Base-by-base conservation (phyloP, 805 yeast species). In the Candida silvatica region DNA sequence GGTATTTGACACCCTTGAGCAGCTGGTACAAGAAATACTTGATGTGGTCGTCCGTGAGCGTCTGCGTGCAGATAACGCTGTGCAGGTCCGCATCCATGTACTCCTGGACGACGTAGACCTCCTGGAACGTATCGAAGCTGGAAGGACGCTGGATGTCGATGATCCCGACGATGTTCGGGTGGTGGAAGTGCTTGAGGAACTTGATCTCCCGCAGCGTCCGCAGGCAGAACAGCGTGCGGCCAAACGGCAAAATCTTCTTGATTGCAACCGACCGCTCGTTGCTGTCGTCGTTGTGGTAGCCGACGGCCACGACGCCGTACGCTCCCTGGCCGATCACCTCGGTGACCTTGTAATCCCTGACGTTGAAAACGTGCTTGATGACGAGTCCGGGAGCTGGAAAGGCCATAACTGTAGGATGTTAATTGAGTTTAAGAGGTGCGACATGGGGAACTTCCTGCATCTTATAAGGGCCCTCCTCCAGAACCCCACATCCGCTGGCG, bases 311-410 rank as follows among this genome's bases (percentile, higher is more conserved):
- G 3, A 80, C 69, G 0, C 94, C 92, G 45, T 83, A 83, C 0
- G 92, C 87, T 1, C 94, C 94, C 52, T 80, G 84, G 4, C 94
- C 94, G 5, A 83, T 60, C 4, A 79, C 61, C 38, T 72, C 74
- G 15, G 63, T 60, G 6, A 81, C 68, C 40, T 72, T 72, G 50
- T 75, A 82, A 43, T 71, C 74, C 31, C 71, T 67, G 12, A 81
- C 71, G 46, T 78, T 78, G 57, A 79, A 81, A 2, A 76, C 68
- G 37, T 69, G 67, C 31, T 71, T 69, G 37, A 22, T n/a, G n/a
- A n/a, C n/a, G n/a, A n/a, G n/a, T n/a, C n/a, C n/a, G n/a, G n/a
- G n/a, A n/a, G n/a, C n/a, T n/a, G n/a, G n/a, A n/a, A n/a, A n/a
- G n/a, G n/a, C n/a, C n/a, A n/a, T n/a, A n/a, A n/a, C n/a, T n/a